These are phyloP conservation scores for Ganoderma meredithae DNA, from an alignment of 1,284 basidiomycete genomes.

Conservation along the genomic window DNA sequence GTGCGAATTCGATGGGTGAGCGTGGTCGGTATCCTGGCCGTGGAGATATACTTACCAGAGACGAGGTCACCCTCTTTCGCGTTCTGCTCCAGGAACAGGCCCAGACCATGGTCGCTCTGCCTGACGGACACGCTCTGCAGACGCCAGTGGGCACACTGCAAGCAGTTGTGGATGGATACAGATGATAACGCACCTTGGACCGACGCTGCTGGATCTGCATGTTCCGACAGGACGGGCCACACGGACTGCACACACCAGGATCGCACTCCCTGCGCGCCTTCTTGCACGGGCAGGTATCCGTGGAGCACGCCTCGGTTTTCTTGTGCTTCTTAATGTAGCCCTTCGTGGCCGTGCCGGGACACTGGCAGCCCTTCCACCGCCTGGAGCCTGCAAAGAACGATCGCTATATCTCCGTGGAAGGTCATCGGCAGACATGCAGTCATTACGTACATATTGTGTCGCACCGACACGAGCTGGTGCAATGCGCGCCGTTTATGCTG, in stretches of 20 bases:
- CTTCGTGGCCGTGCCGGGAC: slow-evolving; percentile 30
- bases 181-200: slow-evolving; percentile 45
- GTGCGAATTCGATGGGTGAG: neutral
- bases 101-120: slow-evolving; percentile 53
- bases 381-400: slow-evolving; percentile 44
- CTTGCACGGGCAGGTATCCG: slow-evolving; percentile 53
- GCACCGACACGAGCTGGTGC: slow-evolving; percentile 51
- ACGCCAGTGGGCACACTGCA: no score
- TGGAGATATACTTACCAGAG: slow-evolving; percentile 54
- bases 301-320: slow-evolving; percentile 36
- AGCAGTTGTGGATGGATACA: neutral
- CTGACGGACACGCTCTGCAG: slow-evolving; percentile 43
- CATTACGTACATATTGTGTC: slow-evolving; percentile 44
- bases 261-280: slow-evolving; percentile 55
- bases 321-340: slow-evolving; percentile 25
- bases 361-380: slow-evolving; percentile 54
- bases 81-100: slow-evolving; percentile 56
- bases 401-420: no score
- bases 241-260: slow-evolving; percentile 52
- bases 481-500: slow-evolving; percentile 45
- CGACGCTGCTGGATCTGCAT: slow-evolving; percentile 50
- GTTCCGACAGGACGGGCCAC: slow-evolving; percentile 50
- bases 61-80: slow-evolving; percentile 52
- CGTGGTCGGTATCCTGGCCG: neutral
- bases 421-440: neutral